phyloP scores from a whole-genome alignment of 495 filamentous ascomycete genomes.

The Neurospora sp. region DNA sequence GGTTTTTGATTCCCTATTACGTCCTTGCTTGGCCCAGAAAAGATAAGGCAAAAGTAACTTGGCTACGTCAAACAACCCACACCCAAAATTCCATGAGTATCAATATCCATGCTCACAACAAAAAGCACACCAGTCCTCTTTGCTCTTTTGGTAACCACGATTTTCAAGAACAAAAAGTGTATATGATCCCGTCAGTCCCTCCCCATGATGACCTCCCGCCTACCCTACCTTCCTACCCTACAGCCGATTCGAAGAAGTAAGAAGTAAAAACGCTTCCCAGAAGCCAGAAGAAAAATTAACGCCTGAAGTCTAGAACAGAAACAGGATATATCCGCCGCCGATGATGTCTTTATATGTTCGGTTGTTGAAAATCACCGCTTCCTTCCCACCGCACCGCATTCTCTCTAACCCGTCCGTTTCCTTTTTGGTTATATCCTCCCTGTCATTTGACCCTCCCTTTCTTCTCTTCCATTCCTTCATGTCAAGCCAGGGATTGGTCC shows the following conservation, averaged over 20 bases:
- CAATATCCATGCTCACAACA: not conserved
- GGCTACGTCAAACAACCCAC: not conserved
- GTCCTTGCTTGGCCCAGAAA: not conserved
- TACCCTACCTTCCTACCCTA: not conserved
- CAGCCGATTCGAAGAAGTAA: not conserved
- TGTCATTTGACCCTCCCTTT: not conserved
- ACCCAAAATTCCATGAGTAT: not conserved
- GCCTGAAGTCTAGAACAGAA: not conserved
- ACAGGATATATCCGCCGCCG: not conserved
- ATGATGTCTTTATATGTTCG: not conserved
- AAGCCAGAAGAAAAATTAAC: not conserved
- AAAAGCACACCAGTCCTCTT: not conserved
- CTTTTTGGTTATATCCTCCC: not conserved
- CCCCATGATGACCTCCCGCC: not conserved
- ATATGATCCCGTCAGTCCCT: not conserved
- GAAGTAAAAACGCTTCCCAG: not conserved
- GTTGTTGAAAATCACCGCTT: not conserved
- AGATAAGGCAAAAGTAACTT: not conserved
- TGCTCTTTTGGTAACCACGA: not conserved
- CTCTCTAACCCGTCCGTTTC: not conserved
- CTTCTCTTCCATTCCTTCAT: not conserved
- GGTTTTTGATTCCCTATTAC: not conserved
- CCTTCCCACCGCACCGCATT: not conserved
- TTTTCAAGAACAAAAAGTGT: not conserved
- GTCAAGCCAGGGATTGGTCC: not conserved